A percentile compares a stretch with the other conserved stretches of the same genome.
phyloP scores from a whole-genome alignment of 257 asterid species.

The Nicotiana sylvestris region DNA sequence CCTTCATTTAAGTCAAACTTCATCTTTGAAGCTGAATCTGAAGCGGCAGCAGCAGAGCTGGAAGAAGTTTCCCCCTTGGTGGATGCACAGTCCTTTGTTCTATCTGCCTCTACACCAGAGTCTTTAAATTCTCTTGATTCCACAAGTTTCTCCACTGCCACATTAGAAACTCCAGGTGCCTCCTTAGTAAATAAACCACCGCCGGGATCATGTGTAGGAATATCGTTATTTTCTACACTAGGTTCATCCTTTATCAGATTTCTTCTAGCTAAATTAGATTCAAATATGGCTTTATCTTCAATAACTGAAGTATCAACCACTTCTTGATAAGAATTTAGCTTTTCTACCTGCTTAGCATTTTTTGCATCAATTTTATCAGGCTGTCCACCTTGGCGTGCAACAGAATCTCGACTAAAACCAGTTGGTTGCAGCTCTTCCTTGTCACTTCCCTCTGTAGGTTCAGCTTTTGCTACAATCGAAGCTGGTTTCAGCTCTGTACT shows the following conservation, averaged over 20 bases:
- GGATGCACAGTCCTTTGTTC: not conserved
- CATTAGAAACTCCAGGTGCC: conserved; percentile 14
- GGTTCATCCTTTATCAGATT: conserved; percentile 11
- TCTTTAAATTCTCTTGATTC: conserved; percentile 20
- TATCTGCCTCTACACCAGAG: conserved; percentile 20
- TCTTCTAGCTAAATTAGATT: conserved; percentile 3
- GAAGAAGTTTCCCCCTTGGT: conserved; percentile 12
- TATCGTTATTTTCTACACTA: conserved; percentile 3
- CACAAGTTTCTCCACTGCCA: conserved; percentile 22
- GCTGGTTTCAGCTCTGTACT: conserved; percentile 15
- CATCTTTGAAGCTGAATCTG: conserved; percentile 24
- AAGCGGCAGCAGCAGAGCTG: conserved; percentile 9
- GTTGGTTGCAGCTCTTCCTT: conserved; percentile 18
- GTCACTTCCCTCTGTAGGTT: conserved; percentile 18
- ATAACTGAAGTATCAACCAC: not conserved
- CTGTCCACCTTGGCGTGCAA: conserved; percentile 15
- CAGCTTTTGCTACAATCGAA: conserved; percentile 12
- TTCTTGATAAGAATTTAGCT: not conserved
- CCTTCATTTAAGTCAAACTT: conserved; percentile 53
- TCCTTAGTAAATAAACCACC: conserved; percentile 10
- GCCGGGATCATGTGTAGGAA: not conserved
- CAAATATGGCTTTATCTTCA: conserved; percentile 11
- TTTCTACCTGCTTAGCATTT: conserved; percentile 7
- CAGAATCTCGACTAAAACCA: conserved; percentile 6
- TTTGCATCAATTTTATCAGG: conserved; percentile 13